These are phyloP conservation scores for Penicillium sp. DNA, from an alignment of 2,329 filamentous ascomycete species.

Conservation along the genomic window DNA sequence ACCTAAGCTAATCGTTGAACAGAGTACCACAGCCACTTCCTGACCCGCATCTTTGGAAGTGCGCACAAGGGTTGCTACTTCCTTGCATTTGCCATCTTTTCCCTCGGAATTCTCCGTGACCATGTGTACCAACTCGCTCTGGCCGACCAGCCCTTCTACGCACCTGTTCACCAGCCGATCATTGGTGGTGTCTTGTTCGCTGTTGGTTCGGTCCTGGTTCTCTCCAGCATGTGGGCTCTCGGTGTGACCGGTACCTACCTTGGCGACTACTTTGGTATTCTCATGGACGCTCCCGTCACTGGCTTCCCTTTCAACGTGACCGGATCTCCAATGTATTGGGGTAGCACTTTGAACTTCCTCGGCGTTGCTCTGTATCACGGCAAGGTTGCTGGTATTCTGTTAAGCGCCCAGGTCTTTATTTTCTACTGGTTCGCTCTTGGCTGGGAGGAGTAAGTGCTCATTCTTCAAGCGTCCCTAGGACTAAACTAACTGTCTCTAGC, in stretches of 20 bases:
- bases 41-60: slow-evolving; percentile 84
- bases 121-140: slow-evolving; percentile 83
- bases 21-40: slow-evolving; percentile 89
- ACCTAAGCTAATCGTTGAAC: slow-evolving; percentile 20
- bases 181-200: slow-evolving; percentile 70
- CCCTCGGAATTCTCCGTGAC: slow-evolving; percentile 84
- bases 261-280: slow-evolving; percentile 97
- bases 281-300: slow-evolving; percentile 93
- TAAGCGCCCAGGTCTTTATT: slow-evolving; percentile 71
- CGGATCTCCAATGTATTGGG: slow-evolving; percentile 93
- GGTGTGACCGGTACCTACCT: slow-evolving; percentile 95
- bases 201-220: slow-evolving; percentile 76
- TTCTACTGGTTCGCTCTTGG: slow-evolving; percentile 78
- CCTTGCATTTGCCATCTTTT: slow-evolving; percentile 86
- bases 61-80: slow-evolving; percentile 81
- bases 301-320: slow-evolving; percentile 95
- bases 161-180: slow-evolving; percentile 64
- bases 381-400: slow-evolving; percentile 78
- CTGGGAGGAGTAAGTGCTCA: slow-evolving; percentile 69
- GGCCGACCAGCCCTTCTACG: slow-evolving; percentile 70
- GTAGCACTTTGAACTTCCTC: slow-evolving; percentile 87
- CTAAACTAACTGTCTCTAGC: slow-evolving; percentile 34
- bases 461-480: not conserved
- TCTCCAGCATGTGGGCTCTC: slow-evolving; percentile 86
- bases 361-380: slow-evolving; percentile 81